Percentiles rank a stretch among this genome's conserved stretches.
Evolutionary conservation across 306 rosid species (phyloP).

Genomic region (Dicorynia guianensis): DNA sequence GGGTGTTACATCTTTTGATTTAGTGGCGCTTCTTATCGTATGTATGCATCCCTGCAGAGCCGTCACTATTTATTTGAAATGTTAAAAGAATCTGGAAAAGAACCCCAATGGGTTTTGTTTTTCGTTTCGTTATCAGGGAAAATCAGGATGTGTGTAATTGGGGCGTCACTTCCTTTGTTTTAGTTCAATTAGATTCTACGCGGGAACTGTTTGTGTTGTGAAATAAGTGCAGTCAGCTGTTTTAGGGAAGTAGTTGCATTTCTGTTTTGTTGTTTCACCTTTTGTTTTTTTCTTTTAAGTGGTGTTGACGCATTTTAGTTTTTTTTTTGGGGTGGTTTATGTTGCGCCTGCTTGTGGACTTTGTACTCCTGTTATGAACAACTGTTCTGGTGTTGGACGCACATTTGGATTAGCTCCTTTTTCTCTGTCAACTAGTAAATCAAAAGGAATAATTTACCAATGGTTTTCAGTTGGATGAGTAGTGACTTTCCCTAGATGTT

Average conservation of each 20-base stretch:
- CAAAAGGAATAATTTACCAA: not conserved
- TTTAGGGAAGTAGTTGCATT: not conserved
- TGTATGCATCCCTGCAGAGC: too few relatives aligned
- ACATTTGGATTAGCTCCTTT: not conserved
- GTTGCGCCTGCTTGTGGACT: not conserved
- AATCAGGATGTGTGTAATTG: not conserved
- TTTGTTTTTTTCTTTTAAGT: not conserved
- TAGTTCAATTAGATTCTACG: not conserved
- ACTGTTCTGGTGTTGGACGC: not conserved
- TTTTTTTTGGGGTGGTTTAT: not conserved
- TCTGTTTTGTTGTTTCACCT: not conserved
- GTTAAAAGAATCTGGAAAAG: constrained; percentile 2
- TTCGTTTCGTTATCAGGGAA: not conserved
- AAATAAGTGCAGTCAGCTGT: not conserved
- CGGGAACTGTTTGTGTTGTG: too few relatives aligned
- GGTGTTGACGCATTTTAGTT: not conserved
- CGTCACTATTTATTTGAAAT: not conserved
- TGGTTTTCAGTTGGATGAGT: not conserved
- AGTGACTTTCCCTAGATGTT: not conserved
- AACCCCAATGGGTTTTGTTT: too few relatives aligned
- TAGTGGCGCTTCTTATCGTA: too few relatives aligned
- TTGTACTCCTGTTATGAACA: not conserved
- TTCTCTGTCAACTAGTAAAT: not conserved
- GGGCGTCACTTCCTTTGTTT: not conserved
- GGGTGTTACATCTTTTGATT: not conserved